These are phyloP conservation scores for Malassezia dermatis DNA, from an alignment of 1,284 basidiomycete species.

Conservation along the genomic window DNA sequence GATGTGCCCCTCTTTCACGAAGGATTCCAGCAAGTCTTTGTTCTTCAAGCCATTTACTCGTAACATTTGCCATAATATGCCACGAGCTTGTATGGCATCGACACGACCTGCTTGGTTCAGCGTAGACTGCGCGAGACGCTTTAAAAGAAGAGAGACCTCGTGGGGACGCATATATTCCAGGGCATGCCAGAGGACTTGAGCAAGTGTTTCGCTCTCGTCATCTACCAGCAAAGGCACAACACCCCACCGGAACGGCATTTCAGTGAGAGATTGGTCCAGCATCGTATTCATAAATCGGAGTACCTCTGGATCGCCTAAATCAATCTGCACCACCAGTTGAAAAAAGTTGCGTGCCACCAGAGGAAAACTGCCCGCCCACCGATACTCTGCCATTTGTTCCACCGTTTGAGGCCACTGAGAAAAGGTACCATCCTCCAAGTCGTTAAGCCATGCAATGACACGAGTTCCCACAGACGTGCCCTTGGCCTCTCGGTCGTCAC, in stretches of 20 bases:
- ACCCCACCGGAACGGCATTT: constrained; percentile 3
- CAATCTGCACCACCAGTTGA: constrained; percentile 36
- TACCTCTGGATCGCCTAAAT: constrained; percentile 21
- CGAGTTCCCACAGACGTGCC: neutral
- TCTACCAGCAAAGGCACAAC: constrained; percentile 6
- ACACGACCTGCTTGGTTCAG: neutral
- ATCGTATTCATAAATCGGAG: constrained; percentile 3
- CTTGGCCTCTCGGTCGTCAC: constrained; percentile 29
- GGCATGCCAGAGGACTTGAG: constrained; percentile 10
- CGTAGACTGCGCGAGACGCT: neutral
- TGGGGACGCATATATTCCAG: neutral
- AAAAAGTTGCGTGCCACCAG: constrained; percentile 35
- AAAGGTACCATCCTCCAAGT: constrained; percentile 71
- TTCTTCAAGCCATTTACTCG: too few relatives aligned
- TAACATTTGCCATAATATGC: neutral
- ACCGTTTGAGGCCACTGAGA: constrained; percentile 41
- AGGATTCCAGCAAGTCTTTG: constrained; percentile 1
- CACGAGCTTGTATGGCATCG: neutral
- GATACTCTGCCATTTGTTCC: neutral
- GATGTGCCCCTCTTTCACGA: constrained; percentile 2
- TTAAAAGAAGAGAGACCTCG: neutral
- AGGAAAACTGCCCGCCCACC: constrained; percentile 33
- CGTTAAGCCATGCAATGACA: constrained; percentile 71
- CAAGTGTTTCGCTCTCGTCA: neutral
- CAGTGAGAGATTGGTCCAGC: neutral